phyloP scores from a whole-genome alignment of 805 yeast genomes.

The Kregervanrija fluxuum region DNA sequence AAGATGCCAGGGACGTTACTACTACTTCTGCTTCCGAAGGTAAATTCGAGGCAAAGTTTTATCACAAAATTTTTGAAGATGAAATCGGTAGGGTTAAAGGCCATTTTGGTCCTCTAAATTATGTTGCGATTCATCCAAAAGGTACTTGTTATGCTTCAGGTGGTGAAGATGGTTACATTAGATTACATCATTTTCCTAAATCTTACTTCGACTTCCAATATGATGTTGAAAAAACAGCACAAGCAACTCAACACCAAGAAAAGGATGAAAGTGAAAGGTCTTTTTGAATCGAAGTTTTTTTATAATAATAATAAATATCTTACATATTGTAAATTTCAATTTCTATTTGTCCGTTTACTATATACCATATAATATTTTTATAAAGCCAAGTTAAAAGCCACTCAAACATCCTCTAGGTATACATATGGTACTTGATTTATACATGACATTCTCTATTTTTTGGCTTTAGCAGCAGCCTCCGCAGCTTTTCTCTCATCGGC shows the following conservation, averaged over 20 bases:
- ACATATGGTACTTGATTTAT: background rate
- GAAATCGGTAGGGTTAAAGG: constrained; percentile 97
- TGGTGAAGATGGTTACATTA: constrained; percentile 96
- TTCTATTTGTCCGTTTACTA: background rate
- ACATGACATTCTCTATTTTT: constrained; percentile 6
- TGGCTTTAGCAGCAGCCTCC: constrained; percentile 17
- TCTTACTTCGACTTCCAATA: constrained; percentile 88
- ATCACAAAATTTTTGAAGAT: constrained; percentile 90
- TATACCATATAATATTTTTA: background rate
- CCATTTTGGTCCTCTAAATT: constrained; percentile 97
- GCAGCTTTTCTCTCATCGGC: constrained; percentile 44
- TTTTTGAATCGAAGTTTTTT: constrained; percentile 6
- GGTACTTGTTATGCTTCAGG: constrained; percentile 95
- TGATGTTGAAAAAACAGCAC: constrained; percentile 81
- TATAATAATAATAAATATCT: background rate
- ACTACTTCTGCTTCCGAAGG: constrained; percentile 94
- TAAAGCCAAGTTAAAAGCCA: background rate
- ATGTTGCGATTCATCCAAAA: constrained; percentile 88
- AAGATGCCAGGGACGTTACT: constrained; percentile 96
- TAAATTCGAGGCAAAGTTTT: constrained; percentile 93
- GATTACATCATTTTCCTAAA: constrained; percentile 90
- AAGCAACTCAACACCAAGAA: constrained; percentile 24
- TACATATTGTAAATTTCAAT: constrained; percentile 1
- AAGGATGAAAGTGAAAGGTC: constrained; percentile 5
- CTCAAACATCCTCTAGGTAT: background rate